phyloP scores from a whole-genome alignment of 1,284 basidiomycete species.

The Marasmius sp. region DNA sequence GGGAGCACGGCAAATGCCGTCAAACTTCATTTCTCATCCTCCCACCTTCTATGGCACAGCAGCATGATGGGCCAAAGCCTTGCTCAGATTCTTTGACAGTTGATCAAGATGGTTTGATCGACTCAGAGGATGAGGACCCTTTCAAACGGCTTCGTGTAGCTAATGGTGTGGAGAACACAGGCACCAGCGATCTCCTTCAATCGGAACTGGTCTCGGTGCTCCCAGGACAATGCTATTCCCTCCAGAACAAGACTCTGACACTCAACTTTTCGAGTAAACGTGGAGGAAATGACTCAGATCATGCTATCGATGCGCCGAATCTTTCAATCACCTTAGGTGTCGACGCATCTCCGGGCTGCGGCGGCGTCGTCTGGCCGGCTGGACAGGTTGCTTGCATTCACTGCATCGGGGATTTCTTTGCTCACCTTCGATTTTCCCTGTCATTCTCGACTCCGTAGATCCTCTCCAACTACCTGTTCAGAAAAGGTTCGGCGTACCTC shows the following conservation, averaged over 20 bases:
- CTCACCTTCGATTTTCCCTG: slow-evolving; percentile 3
- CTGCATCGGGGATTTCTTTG: slow-evolving; percentile 17
- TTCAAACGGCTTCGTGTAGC: slow-evolving; percentile 51
- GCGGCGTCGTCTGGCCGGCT: slow-evolving; percentile 90
- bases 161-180: slow-evolving; percentile 7
- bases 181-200: slow-evolving; percentile 9
- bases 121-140: slow-evolving; percentile 58
- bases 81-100: not conserved
- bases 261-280: slow-evolving; percentile 39
- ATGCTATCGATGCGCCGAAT: slow-evolving; percentile 26
- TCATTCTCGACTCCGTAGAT: slow-evolving; percentile 49
- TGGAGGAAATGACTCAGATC: slow-evolving; percentile 7
- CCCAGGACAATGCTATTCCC: slow-evolving; percentile 57
- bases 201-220: slow-evolving; percentile 38
- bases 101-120: slow-evolving; percentile 49
- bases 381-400: slow-evolving; percentile 65
- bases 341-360: slow-evolving; percentile 85
- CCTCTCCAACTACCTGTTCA: slow-evolving; percentile 70
- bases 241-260: slow-evolving; percentile 46
- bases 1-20: too few species aligned
- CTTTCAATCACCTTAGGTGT: slow-evolving; percentile 52
- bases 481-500: slow-evolving; percentile 50
- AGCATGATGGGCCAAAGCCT: not conserved
- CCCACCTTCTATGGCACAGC: slow-evolving; percentile 6
- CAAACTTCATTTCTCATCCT: not conserved